Conservation (phyloP, 192 early-diverging fungal genomes). For the Podila epigama region DNA sequence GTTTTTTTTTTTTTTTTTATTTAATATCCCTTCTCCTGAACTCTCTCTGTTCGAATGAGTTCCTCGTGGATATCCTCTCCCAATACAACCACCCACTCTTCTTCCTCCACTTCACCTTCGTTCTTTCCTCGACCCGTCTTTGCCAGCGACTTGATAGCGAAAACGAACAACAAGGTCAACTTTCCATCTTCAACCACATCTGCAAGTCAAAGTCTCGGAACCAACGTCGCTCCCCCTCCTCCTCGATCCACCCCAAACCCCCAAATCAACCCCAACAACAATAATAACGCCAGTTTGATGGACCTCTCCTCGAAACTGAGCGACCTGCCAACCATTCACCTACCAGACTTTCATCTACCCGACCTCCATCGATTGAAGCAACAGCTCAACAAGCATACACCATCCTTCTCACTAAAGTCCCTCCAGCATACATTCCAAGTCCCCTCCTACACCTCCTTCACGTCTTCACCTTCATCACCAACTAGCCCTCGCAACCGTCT, state of each 20-base stretch:
- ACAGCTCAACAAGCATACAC: slow-evolving; percentile 43
- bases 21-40: neutral
- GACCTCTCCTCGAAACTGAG: slow-evolving; percentile 11
- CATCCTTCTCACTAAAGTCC: slow-evolving; percentile 43
- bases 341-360: slow-evolving; percentile 45
- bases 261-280: neutral
- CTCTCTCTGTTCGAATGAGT: neutral
- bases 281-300: slow-evolving; percentile 4
- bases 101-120: neutral
- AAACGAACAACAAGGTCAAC: neutral
- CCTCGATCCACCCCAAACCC: too few relatives aligned
- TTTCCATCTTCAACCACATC: neutral
- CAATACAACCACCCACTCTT: neutral
- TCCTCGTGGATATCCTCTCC: neutral
- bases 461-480: slow-evolving; percentile 1
- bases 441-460: slow-evolving; percentile 27
- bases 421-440: slow-evolving; percentile 35
- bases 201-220: neutral
- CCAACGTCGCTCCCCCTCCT: too few relatives aligned
- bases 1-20: too few relatives aligned
- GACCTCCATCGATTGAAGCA: slow-evolving; percentile 35
- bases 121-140: slow-evolving; percentile 2
- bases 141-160: neutral
- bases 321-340: slow-evolving; percentile 18
- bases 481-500: neutral